Conservation (phyloP, 495 filamentous ascomycete genomes). For the Tuber brumale region DNA sequence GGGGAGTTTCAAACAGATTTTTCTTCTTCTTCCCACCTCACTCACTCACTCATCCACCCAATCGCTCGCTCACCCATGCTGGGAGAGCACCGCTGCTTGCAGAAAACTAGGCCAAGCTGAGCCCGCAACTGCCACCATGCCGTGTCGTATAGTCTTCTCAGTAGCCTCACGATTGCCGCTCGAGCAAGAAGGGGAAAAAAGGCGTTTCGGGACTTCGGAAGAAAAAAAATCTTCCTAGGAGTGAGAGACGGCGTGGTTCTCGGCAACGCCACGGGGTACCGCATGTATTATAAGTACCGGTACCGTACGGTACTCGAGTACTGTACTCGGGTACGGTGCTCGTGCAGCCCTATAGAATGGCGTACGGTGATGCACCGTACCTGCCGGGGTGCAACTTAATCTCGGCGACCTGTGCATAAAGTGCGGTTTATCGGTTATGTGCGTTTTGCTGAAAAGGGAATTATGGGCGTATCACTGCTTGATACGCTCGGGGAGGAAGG, state of each 20-base stretch:
- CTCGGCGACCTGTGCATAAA: not conserved
- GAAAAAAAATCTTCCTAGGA: not conserved
- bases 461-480: not conserved
- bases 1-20: not conserved
- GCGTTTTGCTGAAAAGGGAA: not conserved
- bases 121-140: not conserved
- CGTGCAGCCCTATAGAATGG: not conserved
- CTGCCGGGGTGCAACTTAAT: not conserved
- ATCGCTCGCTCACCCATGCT: not conserved
- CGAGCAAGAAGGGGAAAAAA: not conserved
- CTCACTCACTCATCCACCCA: not conserved
- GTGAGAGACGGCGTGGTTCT: not conserved
- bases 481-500: no score
- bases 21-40: not conserved
- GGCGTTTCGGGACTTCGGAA: not conserved
- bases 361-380: not conserved
- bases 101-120: not conserved
- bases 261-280: not conserved
- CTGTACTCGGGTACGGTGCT: no score
- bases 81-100: not conserved
- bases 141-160: not conserved
- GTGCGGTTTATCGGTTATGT: not conserved
- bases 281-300: not conserved
- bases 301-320: not conserved
- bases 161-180: not conserved